Evolutionary conservation across 2,329 filamentous ascomycete genomes (phyloP).

Genomic region (Colletotrichum sp.): DNA sequence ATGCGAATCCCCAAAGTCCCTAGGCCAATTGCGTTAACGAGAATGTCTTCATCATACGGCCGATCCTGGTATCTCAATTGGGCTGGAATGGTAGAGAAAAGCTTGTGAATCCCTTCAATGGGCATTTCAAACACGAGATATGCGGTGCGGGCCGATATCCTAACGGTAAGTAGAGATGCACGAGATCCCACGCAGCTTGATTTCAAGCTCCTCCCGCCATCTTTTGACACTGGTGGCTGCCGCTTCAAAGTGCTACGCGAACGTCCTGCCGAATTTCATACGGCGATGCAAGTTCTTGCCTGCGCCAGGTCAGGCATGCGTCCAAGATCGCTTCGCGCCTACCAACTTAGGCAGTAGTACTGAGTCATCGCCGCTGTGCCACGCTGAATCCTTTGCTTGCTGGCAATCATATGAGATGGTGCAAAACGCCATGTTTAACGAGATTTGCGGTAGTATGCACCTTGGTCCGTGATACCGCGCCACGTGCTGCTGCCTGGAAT

Average conservation of each 20-base stretch:
- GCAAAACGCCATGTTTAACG: background rate
- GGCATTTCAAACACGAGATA: background rate
- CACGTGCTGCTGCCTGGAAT: background rate
- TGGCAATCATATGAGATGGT: background rate
- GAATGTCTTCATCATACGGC: no score
- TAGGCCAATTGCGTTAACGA: fast-evolving
- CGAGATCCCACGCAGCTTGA: no score
- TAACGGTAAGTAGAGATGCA: background rate
- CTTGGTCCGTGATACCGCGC: background rate
- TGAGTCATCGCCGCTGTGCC: background rate
- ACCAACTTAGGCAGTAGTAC: background rate
- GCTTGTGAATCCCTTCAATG: fast-evolving
- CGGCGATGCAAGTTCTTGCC: background rate
- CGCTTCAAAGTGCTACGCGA: fast-evolving
- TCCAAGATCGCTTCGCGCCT: background rate
- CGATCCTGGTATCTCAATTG: no score
- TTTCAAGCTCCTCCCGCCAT: no score
- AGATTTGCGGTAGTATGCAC: background rate
- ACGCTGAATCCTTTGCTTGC: background rate
- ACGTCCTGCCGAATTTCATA: fast-evolving
- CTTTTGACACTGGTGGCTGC: fast-evolving
- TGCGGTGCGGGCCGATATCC: fast-evolving
- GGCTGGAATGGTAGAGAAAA: no score
- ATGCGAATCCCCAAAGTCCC: no score
- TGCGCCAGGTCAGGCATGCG: background rate